Percentiles rank a stretch among this genome's conserved stretches.
Conservation (phyloP, 192 early-diverging fungal genomes). For the Coemansia umbellata region DNA sequence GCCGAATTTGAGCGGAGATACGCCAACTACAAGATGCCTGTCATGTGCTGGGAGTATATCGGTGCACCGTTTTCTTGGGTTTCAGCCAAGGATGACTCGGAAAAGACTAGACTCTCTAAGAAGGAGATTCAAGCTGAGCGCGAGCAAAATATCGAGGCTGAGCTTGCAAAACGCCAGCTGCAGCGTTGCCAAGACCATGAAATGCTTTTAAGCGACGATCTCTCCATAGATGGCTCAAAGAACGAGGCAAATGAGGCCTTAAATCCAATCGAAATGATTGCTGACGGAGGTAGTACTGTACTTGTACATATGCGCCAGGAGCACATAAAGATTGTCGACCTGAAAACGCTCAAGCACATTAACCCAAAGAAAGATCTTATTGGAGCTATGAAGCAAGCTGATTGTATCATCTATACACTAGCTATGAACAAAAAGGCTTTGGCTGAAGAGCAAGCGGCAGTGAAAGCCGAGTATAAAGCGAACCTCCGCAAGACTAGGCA, state of each 20-base stretch:
- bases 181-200: conserved; percentile 3
- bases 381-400: conserved; percentile 31
- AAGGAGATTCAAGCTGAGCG: neutral
- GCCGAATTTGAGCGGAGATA: conserved; percentile 83
- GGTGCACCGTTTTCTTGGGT: conserved; percentile 1
- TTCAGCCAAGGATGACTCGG: conserved; percentile 4
- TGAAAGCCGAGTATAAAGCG: neutral
- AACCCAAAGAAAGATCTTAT: conserved; percentile 23
- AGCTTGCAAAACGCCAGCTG: conserved; percentile 25
- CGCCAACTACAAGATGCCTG: conserved; percentile 63
- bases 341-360: conserved; percentile 20
- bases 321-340: conserved; percentile 12
- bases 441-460: neutral
- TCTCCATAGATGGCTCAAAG: too few species aligned
- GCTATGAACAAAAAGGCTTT: conserved; percentile 5
- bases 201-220: too few species aligned
- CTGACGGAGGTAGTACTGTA: too few species aligned
- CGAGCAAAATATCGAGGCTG: conserved; percentile 16
- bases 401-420: conserved; percentile 34
- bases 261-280: too few species aligned
- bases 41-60: conserved; percentile 51
- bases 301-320: too few species aligned
- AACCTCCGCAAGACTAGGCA: neutral
- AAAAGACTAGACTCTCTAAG: neutral
- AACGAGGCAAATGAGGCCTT: too few species aligned